Base-by-base conservation (phyloP, 257 asterid species). In the Nicotiana knightiana region DNA sequence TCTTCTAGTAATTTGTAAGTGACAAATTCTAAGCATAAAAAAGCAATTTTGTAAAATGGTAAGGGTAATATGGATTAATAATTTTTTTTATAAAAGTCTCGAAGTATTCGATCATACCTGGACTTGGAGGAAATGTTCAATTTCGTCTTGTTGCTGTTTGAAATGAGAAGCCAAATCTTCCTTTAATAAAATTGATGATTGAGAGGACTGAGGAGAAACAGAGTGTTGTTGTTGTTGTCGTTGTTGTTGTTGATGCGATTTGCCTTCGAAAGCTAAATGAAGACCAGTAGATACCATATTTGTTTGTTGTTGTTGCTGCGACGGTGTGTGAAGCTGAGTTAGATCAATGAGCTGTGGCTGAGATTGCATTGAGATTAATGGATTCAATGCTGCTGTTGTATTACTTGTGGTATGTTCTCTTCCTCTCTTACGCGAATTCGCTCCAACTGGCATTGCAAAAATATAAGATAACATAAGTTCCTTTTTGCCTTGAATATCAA, bases 231-330 rank as follows among this genome's bases (percentile, higher is more conserved):
- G 81, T 3, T 9, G 82, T 12, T 51, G 84, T 16, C 26, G 82
- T 11, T n/a, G 82, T n/a, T 13, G 84, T 5, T 53, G 84, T 16
- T 66, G 83, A 17, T 81, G 88, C 0, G 73, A 82, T 30, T 85
- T 85, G 11, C 80, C 85, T 5, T 84, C 88, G 16, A 83, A 87
- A 24, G 91, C 82, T 33, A 89, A 67, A 39, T 85, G 87, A 17
- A 89, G 92, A 54, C 92, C 89, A 24, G 90, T 87, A 51, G 87
- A 85, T 7, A 87, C 86, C 4, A 78, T 85, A 81, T 83, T 83
- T 28, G 83, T 71, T 6, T 18, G 54, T 67, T 67, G 64, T n/a
- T n/a, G 85, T 12, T 81, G 88, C 1, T 68, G 77, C 5, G 71
- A 58, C 13, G 43, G 57, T 16, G 82, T 48, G n/a, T 80, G 84